Conservation (phyloP, 2,329 filamentous ascomycete genomes). For the Torrubiella hemipterigena region DNA sequence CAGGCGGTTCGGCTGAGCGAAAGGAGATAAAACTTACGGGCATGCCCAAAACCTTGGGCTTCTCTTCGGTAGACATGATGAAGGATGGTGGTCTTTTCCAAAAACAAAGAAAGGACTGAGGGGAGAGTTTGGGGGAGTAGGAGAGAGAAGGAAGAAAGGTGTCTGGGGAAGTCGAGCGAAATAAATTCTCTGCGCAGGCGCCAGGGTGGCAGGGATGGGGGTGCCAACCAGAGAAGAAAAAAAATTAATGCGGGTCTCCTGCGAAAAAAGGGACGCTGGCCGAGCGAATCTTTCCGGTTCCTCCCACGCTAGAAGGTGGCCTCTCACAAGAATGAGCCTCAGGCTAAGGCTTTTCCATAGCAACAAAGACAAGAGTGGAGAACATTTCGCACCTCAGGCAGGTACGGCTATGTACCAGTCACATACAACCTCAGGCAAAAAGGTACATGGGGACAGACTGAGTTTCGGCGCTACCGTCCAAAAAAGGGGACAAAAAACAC, state of each 20-base stretch:
- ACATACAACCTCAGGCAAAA: background rate
- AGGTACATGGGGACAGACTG: background rate
- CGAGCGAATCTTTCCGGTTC: conserved; percentile 17
- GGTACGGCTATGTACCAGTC: too few species aligned
- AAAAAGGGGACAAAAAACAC: too few species aligned
- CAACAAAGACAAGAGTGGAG: too few species aligned
- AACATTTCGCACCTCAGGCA: conserved; percentile 7
- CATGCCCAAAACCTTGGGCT: conserved; percentile 54
- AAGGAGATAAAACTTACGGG: conserved; percentile 37
- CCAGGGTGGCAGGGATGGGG: conserved; percentile 30
- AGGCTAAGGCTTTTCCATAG: conserved; percentile 7
- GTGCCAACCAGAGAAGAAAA: conserved; percentile 30
- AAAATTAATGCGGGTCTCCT: conserved; percentile 41
- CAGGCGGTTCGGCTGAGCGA: conserved; percentile 3
- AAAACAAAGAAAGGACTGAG: conserved; percentile 43
- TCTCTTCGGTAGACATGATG: conserved; percentile 43
- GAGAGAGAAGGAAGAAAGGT: conserved; percentile 28
- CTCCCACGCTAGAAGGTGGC: conserved; percentile 13
- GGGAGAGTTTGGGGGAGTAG: conserved; percentile 42
- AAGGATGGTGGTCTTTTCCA: conserved; percentile 27
- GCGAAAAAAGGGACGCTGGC: conserved; percentile 32
- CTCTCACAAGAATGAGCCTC: conserved; percentile 18
- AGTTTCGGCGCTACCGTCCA: too few species aligned
- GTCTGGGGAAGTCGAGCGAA: conserved; percentile 23
- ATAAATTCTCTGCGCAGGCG: conserved; percentile 34